Evolutionary conservation across 306 rosid species (phyloP), one percentile per base, ranked within the genome.

Genomic region (Aeschynomene evenia): DNA sequence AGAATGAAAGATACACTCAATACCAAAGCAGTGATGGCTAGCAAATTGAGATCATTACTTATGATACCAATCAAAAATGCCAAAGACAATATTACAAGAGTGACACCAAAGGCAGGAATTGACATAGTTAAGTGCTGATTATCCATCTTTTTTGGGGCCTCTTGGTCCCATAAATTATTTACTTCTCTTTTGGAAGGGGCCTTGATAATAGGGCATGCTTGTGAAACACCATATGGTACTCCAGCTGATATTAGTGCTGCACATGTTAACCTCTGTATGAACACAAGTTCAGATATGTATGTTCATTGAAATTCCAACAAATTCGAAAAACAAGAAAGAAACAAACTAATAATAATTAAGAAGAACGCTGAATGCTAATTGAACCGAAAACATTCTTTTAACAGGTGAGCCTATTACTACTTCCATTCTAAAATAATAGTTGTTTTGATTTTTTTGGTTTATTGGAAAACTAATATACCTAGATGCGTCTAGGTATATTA

Each of bases 61-160:
- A 57, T 45, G 0, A 75, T 73, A 11, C 80, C 80, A 3, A 66
- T 59, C 70, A 67, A 46, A 55, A 74, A 80, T 9, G 84, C 73
- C 20, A 70, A 0, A 2, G 72, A 75, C 23, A 69, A 6, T 53
- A 34, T 69, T 5, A 36, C 20, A 0, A 80, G 64, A 45, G 84
- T 42, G 6, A 55, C 5, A 16, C 24, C 9, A 15, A 53, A 7
- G 4, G 49, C 23, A 22, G 15, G 8, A 15, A 15, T 31, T 4
- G 14, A 33, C 28, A 46, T 26, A 71, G 8, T 6, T 10, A 48
- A 8, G 76, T 70, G 36, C 63, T 48, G 10, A 45, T 22, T 24
- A 21, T 62, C 63, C 16, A 7, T 13, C 9, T 36, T 0, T 5
- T 9, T n/a, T n/a, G n/a, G 15, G 10, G 10, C 4, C 31, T 0